These are phyloP conservation scores for Xylaria acuta DNA, from an alignment of 495 filamentous ascomycete genomes.

Conservation along the genomic window DNA sequence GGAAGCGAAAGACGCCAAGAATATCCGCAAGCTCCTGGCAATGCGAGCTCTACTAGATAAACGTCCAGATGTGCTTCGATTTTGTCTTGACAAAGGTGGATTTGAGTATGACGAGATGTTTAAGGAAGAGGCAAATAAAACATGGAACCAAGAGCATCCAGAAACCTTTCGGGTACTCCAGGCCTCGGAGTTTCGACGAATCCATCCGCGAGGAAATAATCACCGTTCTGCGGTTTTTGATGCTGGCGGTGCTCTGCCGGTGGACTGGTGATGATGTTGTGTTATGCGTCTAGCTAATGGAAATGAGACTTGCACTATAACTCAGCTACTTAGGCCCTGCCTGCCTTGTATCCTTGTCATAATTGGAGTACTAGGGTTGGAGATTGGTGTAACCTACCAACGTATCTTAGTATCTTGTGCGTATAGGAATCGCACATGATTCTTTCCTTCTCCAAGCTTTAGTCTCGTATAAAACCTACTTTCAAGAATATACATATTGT, in stretches of 20 bases:
- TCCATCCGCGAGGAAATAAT: not conserved
- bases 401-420: too few species aligned
- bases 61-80: constrained; percentile 16
- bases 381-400: too few species aligned
- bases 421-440: too few species aligned
- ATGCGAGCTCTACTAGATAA: too few species aligned
- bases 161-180: constrained; percentile 13
- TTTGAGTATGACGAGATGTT: constrained; percentile 23
- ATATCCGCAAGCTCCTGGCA: not conserved
- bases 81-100: constrained; percentile 6
- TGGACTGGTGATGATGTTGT: not conserved
- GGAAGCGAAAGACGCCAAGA: not conserved
- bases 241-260: not conserved
- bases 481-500: too few species aligned
- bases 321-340: too few species aligned
- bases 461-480: not conserved
- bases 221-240: not conserved
- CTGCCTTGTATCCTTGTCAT: too few species aligned
- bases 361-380: too few species aligned
- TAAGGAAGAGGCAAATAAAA: constrained; percentile 9
- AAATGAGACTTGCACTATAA: too few species aligned
- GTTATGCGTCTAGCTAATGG: too few species aligned
- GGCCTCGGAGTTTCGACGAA: not conserved
- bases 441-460: too few species aligned
- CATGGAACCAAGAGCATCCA: not conserved